A percentile compares a stretch with the other conserved stretches of the same genome.
Conservation (phyloP, 2,329 filamentous ascomycete genomes). For the Berkeleyomyces basicola region DNA sequence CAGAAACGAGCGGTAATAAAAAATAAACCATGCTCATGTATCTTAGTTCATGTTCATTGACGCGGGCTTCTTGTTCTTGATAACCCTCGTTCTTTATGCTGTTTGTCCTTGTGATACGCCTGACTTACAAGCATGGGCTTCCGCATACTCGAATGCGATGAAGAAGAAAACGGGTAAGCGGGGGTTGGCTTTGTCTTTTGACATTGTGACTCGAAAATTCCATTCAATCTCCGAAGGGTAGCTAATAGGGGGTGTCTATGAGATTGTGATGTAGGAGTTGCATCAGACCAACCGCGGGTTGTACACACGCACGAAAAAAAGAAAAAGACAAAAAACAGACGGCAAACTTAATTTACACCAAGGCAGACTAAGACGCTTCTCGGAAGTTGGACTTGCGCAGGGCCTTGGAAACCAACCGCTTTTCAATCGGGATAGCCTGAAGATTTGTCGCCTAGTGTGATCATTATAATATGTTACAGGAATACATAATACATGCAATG, state of each 20-base stretch:
- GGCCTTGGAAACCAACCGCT: not conserved
- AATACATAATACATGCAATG: not conserved
- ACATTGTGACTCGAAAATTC: not conserved
- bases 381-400: not conserved
- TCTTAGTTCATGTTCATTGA: too few relatives aligned
- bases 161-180: not conserved
- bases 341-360: not conserved
- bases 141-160: not conserved
- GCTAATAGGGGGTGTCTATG: too few relatives aligned
- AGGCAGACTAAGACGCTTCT: not conserved
- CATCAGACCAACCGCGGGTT: too few relatives aligned
- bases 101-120: too few relatives aligned
- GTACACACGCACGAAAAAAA: not conserved
- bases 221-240: too few relatives aligned
- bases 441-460: not conserved
- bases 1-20: not conserved
- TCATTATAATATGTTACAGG: not conserved
- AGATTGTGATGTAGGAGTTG: too few relatives aligned
- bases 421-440: not conserved
- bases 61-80: too few relatives aligned
- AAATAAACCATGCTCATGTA: too few relatives aligned
- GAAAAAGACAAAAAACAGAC: not conserved
- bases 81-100: too few relatives aligned
- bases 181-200: not conserved
- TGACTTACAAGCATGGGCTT: too few relatives aligned